These are phyloP conservation scores for Russula sp. DNA, from an alignment of 768 basidiomycete genomes.

Conservation along the genomic window DNA sequence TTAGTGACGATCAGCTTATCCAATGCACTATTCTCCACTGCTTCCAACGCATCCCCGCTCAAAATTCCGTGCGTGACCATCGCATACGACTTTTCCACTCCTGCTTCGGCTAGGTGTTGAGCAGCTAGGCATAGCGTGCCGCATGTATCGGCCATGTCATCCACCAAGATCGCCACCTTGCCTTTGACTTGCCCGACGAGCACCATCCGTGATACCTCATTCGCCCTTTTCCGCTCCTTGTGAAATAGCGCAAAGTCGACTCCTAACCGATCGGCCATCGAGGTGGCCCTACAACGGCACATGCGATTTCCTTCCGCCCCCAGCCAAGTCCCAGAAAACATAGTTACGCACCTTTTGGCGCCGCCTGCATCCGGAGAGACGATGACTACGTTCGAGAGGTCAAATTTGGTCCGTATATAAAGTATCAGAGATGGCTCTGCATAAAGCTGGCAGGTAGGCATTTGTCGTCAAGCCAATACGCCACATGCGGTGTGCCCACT, in stretches of 20 bases:
- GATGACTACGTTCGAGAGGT: slow-evolving; percentile 79
- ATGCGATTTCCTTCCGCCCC: slow-evolving; percentile 1
- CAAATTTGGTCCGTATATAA: slow-evolving; percentile 91
- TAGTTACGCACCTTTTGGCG: slow-evolving; percentile 70
- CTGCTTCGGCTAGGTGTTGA: slow-evolving; percentile 80
- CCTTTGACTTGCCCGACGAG: slow-evolving; percentile 91
- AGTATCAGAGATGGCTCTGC: slow-evolving; percentile 93
- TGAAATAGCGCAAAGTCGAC: slow-evolving; percentile 99
- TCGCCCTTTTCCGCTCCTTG: slow-evolving; percentile 97
- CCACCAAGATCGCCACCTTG: slow-evolving; percentile 90
- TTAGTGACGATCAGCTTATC: slow-evolving; percentile 98
- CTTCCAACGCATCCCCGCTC: slow-evolving; percentile 78
- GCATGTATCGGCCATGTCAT: slow-evolving; percentile 98
- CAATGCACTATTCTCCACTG: slow-evolving; percentile 64
- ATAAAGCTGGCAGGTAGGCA: slow-evolving; percentile 52
- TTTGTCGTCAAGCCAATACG: slow-evolving; percentile 9
- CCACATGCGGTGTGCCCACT: slow-evolving; percentile 24
- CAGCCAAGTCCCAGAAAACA: not conserved
- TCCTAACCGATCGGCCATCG: slow-evolving; percentile 91
- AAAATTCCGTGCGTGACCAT: slow-evolving; percentile 97
- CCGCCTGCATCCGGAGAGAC: slow-evolving; percentile 98
- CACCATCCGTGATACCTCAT: slow-evolving; percentile 91
- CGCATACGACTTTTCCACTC: slow-evolving; percentile 78
- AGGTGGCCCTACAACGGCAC: slow-evolving; percentile 66
- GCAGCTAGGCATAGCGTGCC: slow-evolving; percentile 92